A percentile compares a stretch with the other conserved stretches of the same genome.
Evolutionary conservation across 2,329 filamentous ascomycete genomes (phyloP).

Genomic region (Emmonsia crescens): DNA sequence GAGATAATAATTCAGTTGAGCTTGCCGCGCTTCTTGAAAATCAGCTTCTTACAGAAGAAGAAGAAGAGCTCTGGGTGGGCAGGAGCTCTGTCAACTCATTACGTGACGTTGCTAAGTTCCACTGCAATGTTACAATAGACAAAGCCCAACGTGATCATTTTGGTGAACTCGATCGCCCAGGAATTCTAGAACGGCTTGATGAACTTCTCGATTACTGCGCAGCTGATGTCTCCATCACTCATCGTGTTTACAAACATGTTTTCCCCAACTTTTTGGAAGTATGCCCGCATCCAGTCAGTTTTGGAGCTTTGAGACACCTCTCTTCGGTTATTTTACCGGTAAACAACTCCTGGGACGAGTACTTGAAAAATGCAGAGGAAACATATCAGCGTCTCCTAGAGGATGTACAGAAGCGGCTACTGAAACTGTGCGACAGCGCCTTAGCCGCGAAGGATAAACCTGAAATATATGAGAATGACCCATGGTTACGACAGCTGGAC

Average conservation of each 20-base stretch:
- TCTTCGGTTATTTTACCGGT: slow-evolving; percentile 87
- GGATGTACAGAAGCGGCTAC: slow-evolving; percentile 65
- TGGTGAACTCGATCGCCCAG: slow-evolving; percentile 63
- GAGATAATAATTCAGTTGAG: slow-evolving; percentile 58
- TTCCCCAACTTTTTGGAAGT: slow-evolving; percentile 81
- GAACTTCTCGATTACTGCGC: slow-evolving; percentile 89
- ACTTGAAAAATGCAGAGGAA: slow-evolving; percentile 71
- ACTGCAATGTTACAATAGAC: slow-evolving; percentile 83
- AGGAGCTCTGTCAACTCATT: slow-evolving; percentile 91
- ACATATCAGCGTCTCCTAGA: slow-evolving; percentile 69
- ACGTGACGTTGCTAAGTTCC: slow-evolving; percentile 90
- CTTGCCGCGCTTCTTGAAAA: slow-evolving; percentile 60
- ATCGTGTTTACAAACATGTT: slow-evolving; percentile 86
- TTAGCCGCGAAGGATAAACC: slow-evolving; percentile 59
- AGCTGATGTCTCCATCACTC: slow-evolving; percentile 84
- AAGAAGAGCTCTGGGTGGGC: slow-evolving; percentile 92
- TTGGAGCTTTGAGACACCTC: slow-evolving; percentile 85
- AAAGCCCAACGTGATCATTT: slow-evolving; percentile 82
- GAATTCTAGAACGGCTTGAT: slow-evolving; percentile 61
- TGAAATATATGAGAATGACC: slow-evolving; percentile 63
- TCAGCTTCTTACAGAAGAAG: slow-evolving; percentile 60
- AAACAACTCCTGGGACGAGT: slow-evolving; percentile 75
- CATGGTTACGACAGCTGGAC: slow-evolving; percentile 87
- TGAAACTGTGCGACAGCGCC: slow-evolving; percentile 65
- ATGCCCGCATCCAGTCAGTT: slow-evolving; percentile 95